Evolutionary conservation across 108 stramenopile genomes (phyloP).

Genomic region (Ochromonas danica): DNA sequence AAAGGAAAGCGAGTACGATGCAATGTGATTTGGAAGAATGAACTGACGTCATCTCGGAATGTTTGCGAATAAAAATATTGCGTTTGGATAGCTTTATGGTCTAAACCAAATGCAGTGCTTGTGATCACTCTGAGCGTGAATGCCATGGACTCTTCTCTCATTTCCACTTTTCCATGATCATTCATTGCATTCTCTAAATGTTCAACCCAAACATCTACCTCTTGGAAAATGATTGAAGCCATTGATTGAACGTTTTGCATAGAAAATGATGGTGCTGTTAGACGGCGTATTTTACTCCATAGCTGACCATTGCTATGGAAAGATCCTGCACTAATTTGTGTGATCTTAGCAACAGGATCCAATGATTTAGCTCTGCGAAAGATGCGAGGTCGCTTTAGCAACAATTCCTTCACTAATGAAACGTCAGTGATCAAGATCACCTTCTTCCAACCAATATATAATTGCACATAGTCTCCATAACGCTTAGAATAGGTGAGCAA

Average conservation of each 20-base stretch:
- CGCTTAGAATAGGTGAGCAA: too few relatives aligned
- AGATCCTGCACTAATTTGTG: slow-evolving; percentile 34
- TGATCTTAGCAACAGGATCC: too few relatives aligned
- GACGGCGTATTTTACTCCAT: not conserved
- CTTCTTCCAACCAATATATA: too few relatives aligned
- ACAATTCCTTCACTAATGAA: not conserved
- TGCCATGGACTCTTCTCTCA: not conserved
- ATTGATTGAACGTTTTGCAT: not conserved
- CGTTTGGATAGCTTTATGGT: not conserved
- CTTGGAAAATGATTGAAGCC: not conserved
- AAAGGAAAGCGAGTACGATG: not conserved
- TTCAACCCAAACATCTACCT: not conserved
- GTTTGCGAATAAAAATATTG: not conserved
- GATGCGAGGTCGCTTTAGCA: not conserved
- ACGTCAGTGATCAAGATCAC: too few relatives aligned
- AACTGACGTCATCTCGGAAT: not conserved
- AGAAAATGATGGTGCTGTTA: slow-evolving; percentile 17
- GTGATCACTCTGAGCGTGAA: not conserved
- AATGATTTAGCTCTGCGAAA: too few relatives aligned
- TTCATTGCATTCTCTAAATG: not conserved
- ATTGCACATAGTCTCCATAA: too few relatives aligned
- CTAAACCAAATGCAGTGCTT: not conserved
- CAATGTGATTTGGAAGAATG: not conserved
- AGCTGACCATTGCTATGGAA: slow-evolving; percentile 38
- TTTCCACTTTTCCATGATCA: not conserved